A percentile compares a stretch with the other conserved stretches of the same genome.
Evolutionary conservation across 768 basidiomycete species (phyloP).

Genomic region (Rubroboletus satanas): DNA sequence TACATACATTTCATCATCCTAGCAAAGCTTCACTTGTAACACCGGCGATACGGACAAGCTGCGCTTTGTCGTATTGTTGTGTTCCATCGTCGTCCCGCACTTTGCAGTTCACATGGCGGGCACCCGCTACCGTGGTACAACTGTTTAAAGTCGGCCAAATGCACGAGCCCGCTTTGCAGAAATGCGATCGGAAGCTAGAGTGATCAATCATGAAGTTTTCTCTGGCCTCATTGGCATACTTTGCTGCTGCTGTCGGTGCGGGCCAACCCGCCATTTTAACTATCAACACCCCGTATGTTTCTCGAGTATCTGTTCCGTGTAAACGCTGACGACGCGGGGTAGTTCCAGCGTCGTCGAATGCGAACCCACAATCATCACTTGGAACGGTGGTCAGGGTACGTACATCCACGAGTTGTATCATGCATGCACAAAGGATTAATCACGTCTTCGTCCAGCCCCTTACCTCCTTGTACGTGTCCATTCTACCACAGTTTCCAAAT

Average conservation of each 20-base stretch:
- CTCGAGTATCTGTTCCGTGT: neutral
- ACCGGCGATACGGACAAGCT: neutral
- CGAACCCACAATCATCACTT: neutral
- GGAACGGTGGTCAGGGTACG: neutral
- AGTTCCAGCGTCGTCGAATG: neutral
- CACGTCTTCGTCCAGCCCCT: conserved; percentile 25
- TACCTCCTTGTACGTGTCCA: conserved; percentile 51
- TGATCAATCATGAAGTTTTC: neutral
- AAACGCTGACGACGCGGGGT: neutral
- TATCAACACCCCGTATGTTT: neutral
- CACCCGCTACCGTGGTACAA: neutral
- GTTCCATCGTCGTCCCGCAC: neutral
- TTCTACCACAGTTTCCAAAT: neutral
- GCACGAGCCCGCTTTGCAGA: neutral
- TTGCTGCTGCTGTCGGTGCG: neutral
- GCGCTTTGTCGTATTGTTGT: neutral
- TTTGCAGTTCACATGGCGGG: neutral
- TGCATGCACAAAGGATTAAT: neutral
- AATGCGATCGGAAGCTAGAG: neutral
- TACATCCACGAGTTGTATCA: neutral
- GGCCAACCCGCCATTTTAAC: neutral
- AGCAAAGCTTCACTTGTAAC: neutral
- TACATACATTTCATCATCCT: neutral
- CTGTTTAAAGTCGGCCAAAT: neutral
- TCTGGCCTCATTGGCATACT: neutral